Percentiles rank a stretch among this genome's conserved stretches.
phyloP scores from a whole-genome alignment of 2,329 filamentous ascomycete species.

The Orbilia javanica region DNA sequence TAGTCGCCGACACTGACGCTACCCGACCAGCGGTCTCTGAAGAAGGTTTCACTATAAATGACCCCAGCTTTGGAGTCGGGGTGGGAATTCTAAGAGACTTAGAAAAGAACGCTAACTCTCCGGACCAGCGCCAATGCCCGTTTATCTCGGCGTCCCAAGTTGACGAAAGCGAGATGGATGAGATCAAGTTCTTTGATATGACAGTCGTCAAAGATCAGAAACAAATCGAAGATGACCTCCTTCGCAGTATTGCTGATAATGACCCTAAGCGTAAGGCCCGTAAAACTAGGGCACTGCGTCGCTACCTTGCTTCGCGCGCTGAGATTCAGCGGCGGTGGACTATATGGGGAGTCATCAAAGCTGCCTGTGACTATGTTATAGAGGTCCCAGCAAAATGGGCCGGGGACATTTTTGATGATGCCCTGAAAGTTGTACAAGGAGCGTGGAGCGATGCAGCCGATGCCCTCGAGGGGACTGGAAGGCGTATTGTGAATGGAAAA shows the following conservation, averaged over 20 bases:
- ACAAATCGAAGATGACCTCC: slow-evolving; percentile 18
- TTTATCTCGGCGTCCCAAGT: slow-evolving; percentile 10
- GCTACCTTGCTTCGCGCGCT: background rate
- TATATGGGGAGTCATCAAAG: slow-evolving; percentile 21
- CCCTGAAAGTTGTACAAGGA: slow-evolving; percentile 18
- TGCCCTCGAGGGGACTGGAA: slow-evolving; percentile 11
- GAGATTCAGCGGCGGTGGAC: slow-evolving; percentile 23
- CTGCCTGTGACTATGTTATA: slow-evolving; percentile 17
- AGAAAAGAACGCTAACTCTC: background rate
- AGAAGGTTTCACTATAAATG: slow-evolving; percentile 11
- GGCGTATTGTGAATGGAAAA: slow-evolving; percentile 15
- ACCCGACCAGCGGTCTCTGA: slow-evolving; percentile 1
- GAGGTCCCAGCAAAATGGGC: slow-evolving; percentile 21
- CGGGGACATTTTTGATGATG: slow-evolving; percentile 13
- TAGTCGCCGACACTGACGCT: background rate
- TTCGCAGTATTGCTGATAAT: slow-evolving; percentile 24
- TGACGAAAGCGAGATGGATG: slow-evolving; percentile 15
- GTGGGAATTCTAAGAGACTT: slow-evolving; percentile 11
- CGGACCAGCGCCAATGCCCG: slow-evolving; percentile 25
- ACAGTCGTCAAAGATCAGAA: slow-evolving; percentile 12
- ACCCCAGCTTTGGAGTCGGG: slow-evolving; percentile 10
- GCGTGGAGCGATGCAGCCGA: slow-evolving; percentile 21
- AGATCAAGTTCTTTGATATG: slow-evolving; percentile 17
- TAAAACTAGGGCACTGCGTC: slow-evolving; percentile 2
- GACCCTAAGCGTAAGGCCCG: background rate